Conservation (phyloP, 1,284 basidiomycete genomes). For the Sanguinoderma infundibulare region DNA sequence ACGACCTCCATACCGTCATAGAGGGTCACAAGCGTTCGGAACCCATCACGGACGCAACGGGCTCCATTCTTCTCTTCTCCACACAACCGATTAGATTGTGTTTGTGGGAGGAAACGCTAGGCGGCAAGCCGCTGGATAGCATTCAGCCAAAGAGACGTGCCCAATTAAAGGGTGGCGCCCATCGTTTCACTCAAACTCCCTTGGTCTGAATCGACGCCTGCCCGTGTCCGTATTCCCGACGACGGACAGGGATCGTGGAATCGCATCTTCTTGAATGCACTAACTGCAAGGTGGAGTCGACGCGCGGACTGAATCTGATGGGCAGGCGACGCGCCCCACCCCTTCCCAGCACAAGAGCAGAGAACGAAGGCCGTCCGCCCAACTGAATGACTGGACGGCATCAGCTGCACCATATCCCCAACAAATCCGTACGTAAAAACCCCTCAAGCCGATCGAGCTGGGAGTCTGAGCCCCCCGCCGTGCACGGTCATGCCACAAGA, state of each 20-base stretch:
- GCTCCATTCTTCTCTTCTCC: neutral
- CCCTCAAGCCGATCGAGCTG: no score
- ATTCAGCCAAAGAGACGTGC: no score
- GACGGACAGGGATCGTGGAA: neutral
- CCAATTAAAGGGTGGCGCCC: neutral
- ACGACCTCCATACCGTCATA: neutral
- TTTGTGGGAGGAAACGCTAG: neutral
- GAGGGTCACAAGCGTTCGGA: neutral
- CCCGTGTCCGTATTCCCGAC: neutral
- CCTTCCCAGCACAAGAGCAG: no score
- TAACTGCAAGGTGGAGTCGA: neutral
- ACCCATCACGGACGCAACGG: neutral
- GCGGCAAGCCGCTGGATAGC: neutral
- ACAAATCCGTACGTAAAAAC: neutral
- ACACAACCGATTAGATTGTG: neutral
- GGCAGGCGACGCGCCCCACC: neutral
- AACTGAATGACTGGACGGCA: neutral
- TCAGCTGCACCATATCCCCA: neutral
- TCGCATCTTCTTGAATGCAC: neutral
- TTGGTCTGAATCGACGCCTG: neutral
- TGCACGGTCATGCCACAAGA: neutral
- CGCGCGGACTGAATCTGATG: neutral
- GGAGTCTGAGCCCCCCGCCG: no score
- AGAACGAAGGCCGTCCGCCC: no score
- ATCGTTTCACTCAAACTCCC: neutral